These are phyloP conservation scores for Hypholoma sublateritium DNA, from an alignment of 768 basidiomycete species.

Conservation along the genomic window DNA sequence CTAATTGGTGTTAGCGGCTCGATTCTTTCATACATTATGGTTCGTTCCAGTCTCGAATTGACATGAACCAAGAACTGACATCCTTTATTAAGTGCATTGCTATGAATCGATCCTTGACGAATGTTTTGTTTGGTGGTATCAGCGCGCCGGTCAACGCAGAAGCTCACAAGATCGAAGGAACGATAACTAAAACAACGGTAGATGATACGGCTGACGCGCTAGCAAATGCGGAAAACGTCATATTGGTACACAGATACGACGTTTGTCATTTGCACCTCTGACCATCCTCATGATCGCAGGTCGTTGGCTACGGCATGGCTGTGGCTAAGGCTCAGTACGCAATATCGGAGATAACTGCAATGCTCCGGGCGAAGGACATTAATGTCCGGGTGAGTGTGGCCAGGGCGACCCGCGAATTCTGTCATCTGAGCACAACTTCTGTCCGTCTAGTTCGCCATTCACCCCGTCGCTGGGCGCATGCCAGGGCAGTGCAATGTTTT, in stretches of 20 bases:
- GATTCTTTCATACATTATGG: slow-evolving; percentile 93
- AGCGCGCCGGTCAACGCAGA: slow-evolving; percentile 53
- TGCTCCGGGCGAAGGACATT: slow-evolving; percentile 71
- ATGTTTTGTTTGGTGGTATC: slow-evolving; percentile 90
- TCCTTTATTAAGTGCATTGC: slow-evolving; percentile 71
- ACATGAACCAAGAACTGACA: background rate
- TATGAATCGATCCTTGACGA: slow-evolving; percentile 85
- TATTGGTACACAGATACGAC: slow-evolving; percentile 47
- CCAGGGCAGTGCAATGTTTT: slow-evolving; percentile 94
- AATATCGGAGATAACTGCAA: slow-evolving; percentile 70
- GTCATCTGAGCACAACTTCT: slow-evolving; percentile 1
- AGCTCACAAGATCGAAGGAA: slow-evolving; percentile 78
- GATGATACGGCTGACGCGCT: slow-evolving; percentile 83
- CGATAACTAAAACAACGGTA: slow-evolving; percentile 72
- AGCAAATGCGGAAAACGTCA: slow-evolving; percentile 79
- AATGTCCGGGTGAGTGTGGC: slow-evolving; percentile 57
- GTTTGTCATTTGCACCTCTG: background rate
- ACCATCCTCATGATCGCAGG: slow-evolving; percentile 33
- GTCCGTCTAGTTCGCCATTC: slow-evolving; percentile 65
- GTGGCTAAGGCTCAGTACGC: slow-evolving; percentile 89
- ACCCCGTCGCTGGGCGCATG: slow-evolving; percentile 92
- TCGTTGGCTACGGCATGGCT: slow-evolving; percentile 90
- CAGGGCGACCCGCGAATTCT: background rate
- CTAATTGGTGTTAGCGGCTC: slow-evolving; percentile 90
- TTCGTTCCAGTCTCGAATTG: slow-evolving; percentile 28